Conservation (phyloP, 2,329 filamentous ascomycete species). For the Calonectria pteridis region DNA sequence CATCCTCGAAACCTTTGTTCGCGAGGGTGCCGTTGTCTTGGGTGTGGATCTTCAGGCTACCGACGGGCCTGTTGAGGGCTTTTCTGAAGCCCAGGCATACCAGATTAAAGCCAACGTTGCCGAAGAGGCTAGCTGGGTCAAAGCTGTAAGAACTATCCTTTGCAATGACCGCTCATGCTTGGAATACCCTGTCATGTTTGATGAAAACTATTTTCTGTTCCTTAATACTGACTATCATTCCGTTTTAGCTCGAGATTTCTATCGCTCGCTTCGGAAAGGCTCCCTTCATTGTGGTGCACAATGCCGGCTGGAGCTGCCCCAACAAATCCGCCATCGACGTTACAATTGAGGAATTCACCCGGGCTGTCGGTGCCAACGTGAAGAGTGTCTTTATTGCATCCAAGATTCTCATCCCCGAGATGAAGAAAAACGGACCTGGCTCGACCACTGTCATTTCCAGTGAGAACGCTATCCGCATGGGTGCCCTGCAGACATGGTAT, state of each 20-base stretch:
- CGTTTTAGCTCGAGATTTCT: slow-evolving; percentile 28
- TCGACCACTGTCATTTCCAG: slow-evolving; percentile 31
- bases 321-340: slow-evolving; percentile 30
- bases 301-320: slow-evolving; percentile 28
- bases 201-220: neutral
- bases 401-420: slow-evolving; percentile 30
- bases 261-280: slow-evolving; percentile 22
- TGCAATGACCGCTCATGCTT: neutral
- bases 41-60: slow-evolving; percentile 24
- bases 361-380: slow-evolving; percentile 26
- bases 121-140: slow-evolving; percentile 32
- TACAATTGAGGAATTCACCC: slow-evolving; percentile 25
- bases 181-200: too few relatives aligned
- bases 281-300: slow-evolving; percentile 30
- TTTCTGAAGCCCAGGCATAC: slow-evolving; percentile 31
- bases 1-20: slow-evolving; percentile 28
- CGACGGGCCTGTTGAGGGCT: slow-evolving; percentile 31
- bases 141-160: slow-evolving; percentile 22
- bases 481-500: slow-evolving; percentile 28
- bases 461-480: slow-evolving; percentile 29
- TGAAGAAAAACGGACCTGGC: slow-evolving; percentile 32
- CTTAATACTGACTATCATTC: neutral
- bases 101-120: slow-evolving; percentile 37
- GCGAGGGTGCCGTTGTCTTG: slow-evolving; percentile 24
- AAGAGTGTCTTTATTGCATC: slow-evolving; percentile 29